Percentiles rank a stretch among this genome's conserved stretches.
Evolutionary conservation across 1,284 basidiomycete species (phyloP).

Genomic region (Tylopilus sp.): DNA sequence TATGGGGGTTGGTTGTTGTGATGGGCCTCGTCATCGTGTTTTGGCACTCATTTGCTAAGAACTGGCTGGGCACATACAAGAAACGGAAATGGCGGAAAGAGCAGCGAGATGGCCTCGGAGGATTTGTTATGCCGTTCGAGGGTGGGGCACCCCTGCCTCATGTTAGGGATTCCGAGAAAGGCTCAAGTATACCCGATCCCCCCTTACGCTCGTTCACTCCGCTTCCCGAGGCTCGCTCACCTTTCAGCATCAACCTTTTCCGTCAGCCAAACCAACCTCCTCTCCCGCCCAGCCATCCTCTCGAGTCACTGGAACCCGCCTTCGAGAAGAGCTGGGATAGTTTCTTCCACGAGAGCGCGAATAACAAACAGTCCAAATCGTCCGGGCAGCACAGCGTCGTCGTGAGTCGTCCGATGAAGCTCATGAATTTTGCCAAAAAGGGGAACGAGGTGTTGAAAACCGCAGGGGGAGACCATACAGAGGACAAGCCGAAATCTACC

Average conservation of each 20-base stretch:
- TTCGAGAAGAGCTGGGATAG: slow-evolving; percentile 49
- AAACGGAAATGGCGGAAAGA: slow-evolving; percentile 49
- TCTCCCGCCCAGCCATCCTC: slow-evolving; percentile 24
- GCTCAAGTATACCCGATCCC: slow-evolving; percentile 28
- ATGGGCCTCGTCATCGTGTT: slow-evolving; percentile 63
- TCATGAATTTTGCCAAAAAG: slow-evolving; percentile 40
- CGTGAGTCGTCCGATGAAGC: slow-evolving; percentile 39
- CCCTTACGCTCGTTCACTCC: slow-evolving; percentile 47
- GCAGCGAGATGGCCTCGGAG: slow-evolving; percentile 46
- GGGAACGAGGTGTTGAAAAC: slow-evolving; percentile 36
- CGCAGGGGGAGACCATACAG: slow-evolving; percentile 5
- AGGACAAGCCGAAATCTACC: slow-evolving; percentile 19
- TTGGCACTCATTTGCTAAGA: slow-evolving; percentile 60
- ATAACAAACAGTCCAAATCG: slow-evolving; percentile 16
- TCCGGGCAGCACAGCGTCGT: slow-evolving; percentile 22
- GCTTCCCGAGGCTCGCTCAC: slow-evolving; percentile 36
- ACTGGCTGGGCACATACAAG: slow-evolving; percentile 43
- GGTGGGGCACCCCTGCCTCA: slow-evolving; percentile 20
- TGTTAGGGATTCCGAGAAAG: slow-evolving; percentile 29
- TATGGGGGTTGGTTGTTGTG: slow-evolving; percentile 75
- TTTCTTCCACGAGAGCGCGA: slow-evolving; percentile 40
- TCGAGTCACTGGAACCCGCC: slow-evolving; percentile 32
- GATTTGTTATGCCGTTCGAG: slow-evolving; percentile 42
- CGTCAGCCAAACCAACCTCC: slow-evolving; percentile 33
- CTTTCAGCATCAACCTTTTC: slow-evolving; percentile 41